phyloP scores from a whole-genome alignment of 169 alveolate species.

The Cryptosporidium felis region DNA sequence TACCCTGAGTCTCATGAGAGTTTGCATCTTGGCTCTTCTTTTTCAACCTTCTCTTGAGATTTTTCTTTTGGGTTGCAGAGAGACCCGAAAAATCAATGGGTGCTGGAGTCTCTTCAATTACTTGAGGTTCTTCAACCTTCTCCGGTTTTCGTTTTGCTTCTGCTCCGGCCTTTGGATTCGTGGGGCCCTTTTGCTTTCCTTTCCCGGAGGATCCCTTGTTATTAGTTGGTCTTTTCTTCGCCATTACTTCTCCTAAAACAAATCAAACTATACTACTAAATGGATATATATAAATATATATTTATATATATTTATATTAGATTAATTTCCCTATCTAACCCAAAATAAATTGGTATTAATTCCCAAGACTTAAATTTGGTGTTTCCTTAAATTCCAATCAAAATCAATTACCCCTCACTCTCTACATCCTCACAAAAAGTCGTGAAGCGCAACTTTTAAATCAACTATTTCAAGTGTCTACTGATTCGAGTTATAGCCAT shows the following conservation, averaged over 20 bases:
- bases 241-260: constrained; percentile 1
- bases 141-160: constrained; percentile 1
- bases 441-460: constrained; percentile 69
- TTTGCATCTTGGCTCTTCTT: constrained; percentile 42
- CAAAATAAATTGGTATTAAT: constrained; percentile 3
- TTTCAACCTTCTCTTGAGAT: constrained; percentile 53
- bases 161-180: background rate
- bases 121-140: constrained; percentile 20
- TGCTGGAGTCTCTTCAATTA: constrained; percentile 22
- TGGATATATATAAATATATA: too few relatives aligned
- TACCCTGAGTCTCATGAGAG: background rate
- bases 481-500: constrained; percentile 66
- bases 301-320: background rate
- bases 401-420: constrained; percentile 55
- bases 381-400: background rate
- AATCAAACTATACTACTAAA: background rate
- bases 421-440: constrained; percentile 25
- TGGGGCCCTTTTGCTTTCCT: constrained; percentile 36
- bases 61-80: constrained; percentile 63
- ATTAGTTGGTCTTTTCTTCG: constrained; percentile 68
- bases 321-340: constrained; percentile 8
- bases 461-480: constrained; percentile 67
- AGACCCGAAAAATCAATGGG: constrained; percentile 42
- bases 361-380: background rate
- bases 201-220: constrained; percentile 34